Evolutionary conservation across 2,329 filamentous ascomycete genomes (phyloP).

Genomic region (Colletotrichum salicis): DNA sequence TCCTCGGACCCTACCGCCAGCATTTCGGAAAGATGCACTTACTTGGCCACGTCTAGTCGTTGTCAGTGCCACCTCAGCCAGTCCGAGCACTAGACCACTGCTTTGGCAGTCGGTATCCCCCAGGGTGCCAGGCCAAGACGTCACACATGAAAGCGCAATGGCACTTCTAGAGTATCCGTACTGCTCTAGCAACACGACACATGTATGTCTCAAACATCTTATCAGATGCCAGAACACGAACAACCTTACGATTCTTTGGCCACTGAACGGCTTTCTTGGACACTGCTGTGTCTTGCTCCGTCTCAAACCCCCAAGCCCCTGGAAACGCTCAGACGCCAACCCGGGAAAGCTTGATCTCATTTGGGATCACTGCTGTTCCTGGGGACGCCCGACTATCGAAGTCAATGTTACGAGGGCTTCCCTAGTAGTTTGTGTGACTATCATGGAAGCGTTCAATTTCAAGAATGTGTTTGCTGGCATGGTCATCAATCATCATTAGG

Average conservation of each 20-base stretch:
- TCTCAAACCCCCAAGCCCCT: constrained; percentile 24
- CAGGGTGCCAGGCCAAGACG: neutral
- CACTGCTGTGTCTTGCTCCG: constrained; percentile 17
- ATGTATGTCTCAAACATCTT: constrained; percentile 26
- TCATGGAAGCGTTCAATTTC: neutral
- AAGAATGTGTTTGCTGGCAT: neutral
- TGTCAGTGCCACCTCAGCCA: constrained; percentile 17
- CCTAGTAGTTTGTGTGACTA: too few relatives aligned
- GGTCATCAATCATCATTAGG: neutral
- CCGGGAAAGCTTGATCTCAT: constrained; percentile 20
- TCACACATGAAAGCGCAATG: constrained; percentile 12
- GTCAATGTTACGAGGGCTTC: neutral
- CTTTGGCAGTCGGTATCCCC: constrained; percentile 11
- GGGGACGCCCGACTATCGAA: neutral
- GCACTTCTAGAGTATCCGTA: neutral
- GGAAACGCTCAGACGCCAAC: constrained; percentile 11
- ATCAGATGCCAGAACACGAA: constrained; percentile 18
- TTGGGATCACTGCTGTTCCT: neutral
- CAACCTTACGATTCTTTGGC: neutral
- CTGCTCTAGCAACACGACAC: neutral
- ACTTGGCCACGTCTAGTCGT: neutral
- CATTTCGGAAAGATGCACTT: constrained; percentile 8
- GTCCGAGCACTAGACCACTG: constrained; percentile 6
- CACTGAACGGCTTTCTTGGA: neutral
- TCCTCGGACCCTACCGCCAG: constrained; percentile 11